Evolutionary conservation across 2,329 filamentous ascomycete genomes (phyloP).

Genomic region (Pyrenophora seminiperda): DNA sequence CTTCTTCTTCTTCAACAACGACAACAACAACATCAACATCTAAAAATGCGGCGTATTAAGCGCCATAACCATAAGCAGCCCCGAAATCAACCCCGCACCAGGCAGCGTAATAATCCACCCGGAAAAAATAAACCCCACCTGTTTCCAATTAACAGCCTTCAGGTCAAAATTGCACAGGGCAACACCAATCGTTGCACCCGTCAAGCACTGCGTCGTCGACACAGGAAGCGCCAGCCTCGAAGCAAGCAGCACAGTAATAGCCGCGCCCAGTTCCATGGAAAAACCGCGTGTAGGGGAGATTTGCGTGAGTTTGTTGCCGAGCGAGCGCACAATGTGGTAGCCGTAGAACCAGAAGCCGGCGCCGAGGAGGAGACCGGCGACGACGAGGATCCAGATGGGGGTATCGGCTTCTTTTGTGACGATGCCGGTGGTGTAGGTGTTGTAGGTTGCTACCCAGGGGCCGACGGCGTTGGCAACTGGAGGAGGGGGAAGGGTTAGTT

Average conservation of each 20-base stretch:
- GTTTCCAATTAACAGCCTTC: constrained; percentile 51
- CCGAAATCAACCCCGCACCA: constrained; percentile 49
- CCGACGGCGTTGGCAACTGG: constrained; percentile 59
- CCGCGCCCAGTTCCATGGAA: constrained; percentile 50
- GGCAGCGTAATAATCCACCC: constrained; percentile 53
- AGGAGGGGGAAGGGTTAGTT: not conserved
- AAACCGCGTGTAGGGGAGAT: constrained; percentile 63
- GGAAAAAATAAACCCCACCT: constrained; percentile 50
- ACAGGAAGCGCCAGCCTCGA: constrained; percentile 66
- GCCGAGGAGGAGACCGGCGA: constrained; percentile 59
- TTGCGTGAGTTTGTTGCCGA: constrained; percentile 66
- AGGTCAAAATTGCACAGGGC: constrained; percentile 42
- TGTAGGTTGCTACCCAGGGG: constrained; percentile 66
- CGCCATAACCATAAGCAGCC: constrained; percentile 50
- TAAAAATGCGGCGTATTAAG: constrained; percentile 51
- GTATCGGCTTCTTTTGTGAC: constrained; percentile 57
- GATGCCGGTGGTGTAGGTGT: constrained; percentile 61
- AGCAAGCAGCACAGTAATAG: constrained; percentile 66
- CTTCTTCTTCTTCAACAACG: too few species aligned
- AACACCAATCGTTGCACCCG: constrained; percentile 32
- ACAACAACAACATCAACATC: too few species aligned
- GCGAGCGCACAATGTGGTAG: constrained; percentile 66
- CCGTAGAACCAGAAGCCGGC: constrained; percentile 66
- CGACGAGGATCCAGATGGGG: constrained; percentile 65
- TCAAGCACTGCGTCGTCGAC: constrained; percentile 65